Evolutionary conservation across 2,329 filamentous ascomycete genomes (phyloP).

Genomic region (Fusarium devonianum): DNA sequence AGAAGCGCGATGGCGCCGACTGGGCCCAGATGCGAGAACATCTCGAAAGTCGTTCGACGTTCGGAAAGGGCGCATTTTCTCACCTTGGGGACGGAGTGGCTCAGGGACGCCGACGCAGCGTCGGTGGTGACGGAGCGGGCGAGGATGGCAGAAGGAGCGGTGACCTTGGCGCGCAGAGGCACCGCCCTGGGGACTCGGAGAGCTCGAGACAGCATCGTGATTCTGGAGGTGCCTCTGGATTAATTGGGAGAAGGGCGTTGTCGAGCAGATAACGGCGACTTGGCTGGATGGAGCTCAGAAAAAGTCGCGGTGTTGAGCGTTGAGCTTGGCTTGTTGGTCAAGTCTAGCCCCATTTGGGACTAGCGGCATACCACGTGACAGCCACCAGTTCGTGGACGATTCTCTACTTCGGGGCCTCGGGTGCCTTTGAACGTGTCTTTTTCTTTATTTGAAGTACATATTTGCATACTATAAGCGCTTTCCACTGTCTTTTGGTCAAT

Average conservation of each 20-base stretch:
- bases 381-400: slow-evolving; percentile 55
- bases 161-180: slow-evolving; percentile 61
- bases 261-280: slow-evolving; percentile 45
- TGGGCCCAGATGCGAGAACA: slow-evolving; percentile 4
- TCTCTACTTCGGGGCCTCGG: slow-evolving; percentile 85
- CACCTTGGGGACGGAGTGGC: slow-evolving; percentile 70
- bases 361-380: slow-evolving; percentile 40
- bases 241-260: slow-evolving; percentile 44
- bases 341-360: slow-evolving; percentile 41
- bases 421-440: neutral
- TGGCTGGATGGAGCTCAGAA: slow-evolving; percentile 50
- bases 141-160: slow-evolving; percentile 55
- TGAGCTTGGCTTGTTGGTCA: slow-evolving; percentile 52
- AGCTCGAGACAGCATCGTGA: slow-evolving; percentile 74
- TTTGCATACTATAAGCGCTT: neutral
- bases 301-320: slow-evolving; percentile 55
- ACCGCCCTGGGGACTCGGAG: slow-evolving; percentile 67
- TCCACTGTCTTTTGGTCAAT: slow-evolving; percentile 77
- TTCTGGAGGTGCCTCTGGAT: slow-evolving; percentile 45
- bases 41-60: slow-evolving; percentile 7
- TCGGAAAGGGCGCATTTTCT: slow-evolving; percentile 43
- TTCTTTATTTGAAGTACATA: neutral
- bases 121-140: slow-evolving; percentile 90
- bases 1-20: neutral
- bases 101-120: slow-evolving; percentile 88